Percentiles rank a stretch among this genome's conserved stretches.
Evolutionary conservation across 345 rosid species (phyloP).

Genomic region (Tarenaya hassleriana): DNA sequence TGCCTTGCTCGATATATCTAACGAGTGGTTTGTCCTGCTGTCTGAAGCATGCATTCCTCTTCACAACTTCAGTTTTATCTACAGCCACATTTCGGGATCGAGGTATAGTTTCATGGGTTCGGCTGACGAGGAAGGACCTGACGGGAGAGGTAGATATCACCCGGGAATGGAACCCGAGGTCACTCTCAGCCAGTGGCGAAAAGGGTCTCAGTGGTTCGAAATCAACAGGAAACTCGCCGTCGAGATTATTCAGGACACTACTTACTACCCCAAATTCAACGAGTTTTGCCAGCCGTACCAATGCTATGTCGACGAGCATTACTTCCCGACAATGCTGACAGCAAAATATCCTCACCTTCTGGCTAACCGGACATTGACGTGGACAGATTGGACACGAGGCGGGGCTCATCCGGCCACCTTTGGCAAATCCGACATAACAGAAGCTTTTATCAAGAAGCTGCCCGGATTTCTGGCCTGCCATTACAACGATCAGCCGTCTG

Average conservation of each 20-base stretch:
- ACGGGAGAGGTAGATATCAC: conserved; percentile 76
- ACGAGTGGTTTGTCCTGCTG: conserved; percentile 79
- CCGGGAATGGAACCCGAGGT: conserved; percentile 60
- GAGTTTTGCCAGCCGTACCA: conserved; percentile 53
- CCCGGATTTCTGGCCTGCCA: conserved; percentile 40
- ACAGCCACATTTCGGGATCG: conserved; percentile 55
- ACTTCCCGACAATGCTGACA: conserved; percentile 82
- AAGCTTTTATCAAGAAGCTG: conserved; percentile 47
- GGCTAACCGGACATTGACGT: conserved; percentile 72
- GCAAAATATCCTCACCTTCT: conserved; percentile 46
- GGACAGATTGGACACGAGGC: conserved; percentile 90
- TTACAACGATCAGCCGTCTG: conserved; percentile 45
- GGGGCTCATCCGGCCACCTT: conserved; percentile 91
- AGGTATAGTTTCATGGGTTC: conserved; percentile 70
- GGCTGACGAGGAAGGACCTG: conserved; percentile 66
- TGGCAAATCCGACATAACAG: conserved; percentile 49
- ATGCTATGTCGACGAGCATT: conserved; percentile 90
- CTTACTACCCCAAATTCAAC: conserved; percentile 70
- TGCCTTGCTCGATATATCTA: conserved; percentile 79
- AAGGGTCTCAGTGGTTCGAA: conserved; percentile 97
- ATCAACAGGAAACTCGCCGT: conserved; percentile 58
- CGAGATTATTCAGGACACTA: conserved; percentile 51
- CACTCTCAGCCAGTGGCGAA: conserved; percentile 71
- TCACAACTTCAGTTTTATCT: conserved; percentile 57
- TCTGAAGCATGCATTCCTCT: conserved; percentile 93